phyloP scores from a whole-genome alignment of 2,329 filamentous ascomycete genomes.

The Fusarium fracticaudum region DNA sequence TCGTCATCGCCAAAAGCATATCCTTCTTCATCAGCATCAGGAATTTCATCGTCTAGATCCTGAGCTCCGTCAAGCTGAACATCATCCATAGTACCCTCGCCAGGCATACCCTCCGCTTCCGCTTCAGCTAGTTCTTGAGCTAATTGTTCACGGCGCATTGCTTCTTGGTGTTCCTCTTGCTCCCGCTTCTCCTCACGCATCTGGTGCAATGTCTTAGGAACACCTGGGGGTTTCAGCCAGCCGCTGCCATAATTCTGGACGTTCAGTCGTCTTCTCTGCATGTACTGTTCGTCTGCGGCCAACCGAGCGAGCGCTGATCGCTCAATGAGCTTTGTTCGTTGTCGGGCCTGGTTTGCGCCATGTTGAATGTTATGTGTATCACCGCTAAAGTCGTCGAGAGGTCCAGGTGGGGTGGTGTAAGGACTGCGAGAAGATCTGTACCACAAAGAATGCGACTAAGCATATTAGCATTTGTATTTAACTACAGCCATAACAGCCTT shows the following conservation, averaged over 20 bases:
- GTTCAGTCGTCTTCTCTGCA: conserved; percentile 80
- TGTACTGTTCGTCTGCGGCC: conserved; percentile 77
- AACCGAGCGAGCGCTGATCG: conserved; percentile 74
- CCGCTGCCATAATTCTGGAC: conserved; percentile 87
- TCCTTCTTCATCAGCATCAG: conserved; percentile 68
- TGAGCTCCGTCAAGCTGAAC: conserved; percentile 64
- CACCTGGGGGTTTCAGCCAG: conserved; percentile 91
- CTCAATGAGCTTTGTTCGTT: conserved; percentile 59
- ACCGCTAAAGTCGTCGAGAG: conserved; percentile 47
- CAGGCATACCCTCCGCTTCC: conserved; percentile 56
- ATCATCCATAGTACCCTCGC: conserved; percentile 62
- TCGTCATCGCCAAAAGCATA: conserved; percentile 60
- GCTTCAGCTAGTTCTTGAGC: conserved; percentile 80
- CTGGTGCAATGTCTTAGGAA: conserved; percentile 89
- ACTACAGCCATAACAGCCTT: conserved; percentile 44
- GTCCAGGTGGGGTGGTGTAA: conserved; percentile 46
- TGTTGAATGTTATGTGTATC: conserved; percentile 42
- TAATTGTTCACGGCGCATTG: conserved; percentile 74
- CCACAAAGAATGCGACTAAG: conserved; percentile 77
- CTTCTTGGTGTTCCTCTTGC: conserved; percentile 83
- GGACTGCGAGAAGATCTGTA: conserved; percentile 72
- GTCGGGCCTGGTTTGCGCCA: conserved; percentile 48
- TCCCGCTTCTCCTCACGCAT: conserved; percentile 90
- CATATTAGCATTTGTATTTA: conserved; percentile 11
- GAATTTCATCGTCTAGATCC: conserved; percentile 79